Conservation (phyloP, 257 asterid genomes). For the Petrea volubilis region DNA sequence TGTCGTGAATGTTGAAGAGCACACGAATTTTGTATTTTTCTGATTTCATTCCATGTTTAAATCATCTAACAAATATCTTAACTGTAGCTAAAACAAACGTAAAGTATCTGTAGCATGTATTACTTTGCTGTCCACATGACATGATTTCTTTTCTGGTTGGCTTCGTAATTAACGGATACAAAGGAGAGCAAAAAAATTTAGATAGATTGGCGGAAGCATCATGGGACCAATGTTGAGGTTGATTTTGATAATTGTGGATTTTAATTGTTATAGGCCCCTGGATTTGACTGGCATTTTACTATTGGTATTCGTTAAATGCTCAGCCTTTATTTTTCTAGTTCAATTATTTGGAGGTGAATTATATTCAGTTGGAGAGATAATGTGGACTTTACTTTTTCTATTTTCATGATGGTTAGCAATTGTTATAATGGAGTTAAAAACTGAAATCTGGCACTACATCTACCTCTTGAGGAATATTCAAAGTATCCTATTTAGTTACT, state of each 20-base stretch:
- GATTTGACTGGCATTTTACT: background rate
- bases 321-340: slow-evolving; percentile 1
- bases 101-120: slow-evolving; percentile 1
- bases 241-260: background rate
- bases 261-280: background rate
- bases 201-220: background rate
- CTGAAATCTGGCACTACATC: background rate
- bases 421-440: background rate
- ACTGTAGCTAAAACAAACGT: background rate
- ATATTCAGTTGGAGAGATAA: background rate
- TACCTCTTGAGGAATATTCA: background rate
- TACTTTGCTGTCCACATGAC: background rate
- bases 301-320: background rate
- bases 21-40: background rate
- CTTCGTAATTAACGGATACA: background rate
- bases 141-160: background rate
- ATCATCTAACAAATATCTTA: background rate
- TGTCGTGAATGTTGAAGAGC: background rate
- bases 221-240: background rate
- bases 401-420: background rate
- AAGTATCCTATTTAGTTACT: background rate
- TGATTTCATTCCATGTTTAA: background rate
- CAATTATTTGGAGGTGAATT: background rate
- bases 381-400: background rate
- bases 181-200: background rate